Evolutionary conservation across 768 basidiomycete species (phyloP).

Genomic region (Xerocomellus amylosporus): DNA sequence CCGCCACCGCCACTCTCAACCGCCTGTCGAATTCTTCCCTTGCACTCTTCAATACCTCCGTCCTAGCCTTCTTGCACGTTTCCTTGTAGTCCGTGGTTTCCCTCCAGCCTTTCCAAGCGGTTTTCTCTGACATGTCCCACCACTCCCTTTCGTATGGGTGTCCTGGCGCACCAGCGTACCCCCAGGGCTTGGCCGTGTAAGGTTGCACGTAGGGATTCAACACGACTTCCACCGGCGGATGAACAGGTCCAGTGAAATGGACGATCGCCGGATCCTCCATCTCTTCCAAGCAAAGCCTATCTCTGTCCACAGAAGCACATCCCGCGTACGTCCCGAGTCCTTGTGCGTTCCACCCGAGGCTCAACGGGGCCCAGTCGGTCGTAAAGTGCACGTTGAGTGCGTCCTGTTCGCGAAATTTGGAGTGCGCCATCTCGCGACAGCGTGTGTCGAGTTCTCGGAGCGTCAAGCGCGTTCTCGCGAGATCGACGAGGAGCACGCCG

Average conservation of each 20-base stretch:
- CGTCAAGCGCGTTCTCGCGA: constrained; percentile 36
- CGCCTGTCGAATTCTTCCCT: constrained; percentile 10
- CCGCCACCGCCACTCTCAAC: neutral
- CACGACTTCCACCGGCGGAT: constrained; percentile 44
- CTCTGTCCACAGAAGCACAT: constrained; percentile 34
- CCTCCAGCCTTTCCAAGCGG: constrained; percentile 41
- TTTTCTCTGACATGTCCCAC: constrained; percentile 43
- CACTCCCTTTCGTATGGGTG: constrained; percentile 49
- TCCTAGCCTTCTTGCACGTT: constrained; percentile 12
- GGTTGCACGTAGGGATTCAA: constrained; percentile 54
- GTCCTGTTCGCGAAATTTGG: constrained; percentile 48
- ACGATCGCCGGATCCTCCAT: constrained; percentile 46
- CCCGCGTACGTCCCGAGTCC: constrained; percentile 54
- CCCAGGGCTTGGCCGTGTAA: constrained; percentile 56
- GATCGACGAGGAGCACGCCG: constrained; percentile 51
- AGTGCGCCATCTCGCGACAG: constrained; percentile 26
- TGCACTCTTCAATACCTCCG: constrained; percentile 3
- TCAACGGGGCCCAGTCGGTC: constrained; percentile 41
- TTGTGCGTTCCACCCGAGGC: constrained; percentile 53
- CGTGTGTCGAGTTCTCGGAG: constrained; percentile 27
- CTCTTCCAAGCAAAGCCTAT: constrained; percentile 29
- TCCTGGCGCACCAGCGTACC: constrained; percentile 50
- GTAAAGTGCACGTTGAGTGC: constrained; percentile 46
- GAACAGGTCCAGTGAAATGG: constrained; percentile 57
- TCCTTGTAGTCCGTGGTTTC: constrained; percentile 23